Base-by-base conservation (phyloP, 2,329 filamentous ascomycete species). In the Xylaria sp. region DNA sequence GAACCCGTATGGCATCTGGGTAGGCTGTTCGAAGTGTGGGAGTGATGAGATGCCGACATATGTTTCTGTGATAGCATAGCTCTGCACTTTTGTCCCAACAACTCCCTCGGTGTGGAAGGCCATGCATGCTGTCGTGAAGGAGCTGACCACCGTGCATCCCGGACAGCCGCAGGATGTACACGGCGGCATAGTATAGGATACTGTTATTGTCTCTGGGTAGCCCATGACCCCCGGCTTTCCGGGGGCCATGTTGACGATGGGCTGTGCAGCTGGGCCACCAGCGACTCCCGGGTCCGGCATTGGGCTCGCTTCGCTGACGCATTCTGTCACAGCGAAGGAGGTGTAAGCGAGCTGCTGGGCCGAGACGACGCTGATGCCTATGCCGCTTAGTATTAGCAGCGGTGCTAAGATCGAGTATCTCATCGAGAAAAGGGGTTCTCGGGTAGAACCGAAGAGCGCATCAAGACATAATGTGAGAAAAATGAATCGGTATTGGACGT, bases 51-150 rank as follows among this genome's bases (percentile, higher is more conserved):
- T 46, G 25, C 74, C 74, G 25, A 72, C 59, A 48, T 74, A 75
- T 23, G 74, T 73, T 66, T 75, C 74, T 2, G 72, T 70, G 41
- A 75, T 59, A 10, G 73, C 73, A 57, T 75, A 75, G 1, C 63
- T 56, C 41, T 72, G 70, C 10, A 18, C 34, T 20, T 58, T 61
- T 28, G 69, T 37, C 7, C 48, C 67, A 1, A 25, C 8, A 1
- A 28, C 48, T 0, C 69, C 72, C 9, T 50, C 52, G 15, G 72
- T 57, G 31, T 58, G 63, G 54, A 73, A 71, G 20, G 61, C 61
- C 13, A 56, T 12, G 41, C 67, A 70, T 1, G 67, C 51, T 7
- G 72, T 73, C 18, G 66, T 72, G 63, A 70, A 75, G 4, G 65
- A 62, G 66, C 73, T 74, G 23, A 70, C 65, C 1, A 71, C 39